Base-by-base conservation (phyloP, 768 basidiomycete species). In the Mycena olivaceomarginata region DNA sequence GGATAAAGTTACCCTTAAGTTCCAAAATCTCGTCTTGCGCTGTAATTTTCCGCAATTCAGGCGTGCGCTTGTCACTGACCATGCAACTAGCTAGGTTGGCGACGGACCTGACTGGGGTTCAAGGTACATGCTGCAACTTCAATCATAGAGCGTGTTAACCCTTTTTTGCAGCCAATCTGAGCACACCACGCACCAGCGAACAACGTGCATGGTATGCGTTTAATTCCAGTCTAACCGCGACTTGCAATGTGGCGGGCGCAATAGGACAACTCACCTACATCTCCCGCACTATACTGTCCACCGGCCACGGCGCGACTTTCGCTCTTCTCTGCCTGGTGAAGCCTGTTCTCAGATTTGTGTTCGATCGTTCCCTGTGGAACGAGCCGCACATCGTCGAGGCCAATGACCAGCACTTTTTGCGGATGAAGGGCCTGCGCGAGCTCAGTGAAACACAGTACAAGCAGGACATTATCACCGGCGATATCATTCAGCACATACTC, bases 391-490 rank as follows among this genome's bases (percentile, higher is more conserved):
- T 79, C n/a, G 69, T 74, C 68, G 63, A 76, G 31, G 46, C 78
- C 10, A 71, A 45, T 15, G 20, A 79, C 60, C 72, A 62, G 13
- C 67, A 79, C 41, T 79, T 48, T 59, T n/a, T 76, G 39, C 71
- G 78, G 63, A 72, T 65, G 71, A 68, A 57, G 9, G 70, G 72
- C 60, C 68, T 76, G n/a, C 78, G 70, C 41, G 70, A 59, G 15
- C 67, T 79, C 22, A 71, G 75, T 18, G 64, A 79, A 31, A 41
- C 45, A 9, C 67, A 79, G 48, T 79, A 70, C 64, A 73, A 48
- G 51, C 78, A 79, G 65, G 75, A 79, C 64, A 69, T 79, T 31
- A 76, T 79, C 41, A 76, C 78, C 2, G 78, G 78, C 8, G 75
- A 79, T 51, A 73, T 79, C 40, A 72, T 74, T 13, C 67, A 73